Percentiles rank a stretch among this genome's conserved stretches.
These are phyloP conservation scores for Candida hungchunana DNA, from an alignment of 805 yeast species.

Conservation along the genomic window DNA sequence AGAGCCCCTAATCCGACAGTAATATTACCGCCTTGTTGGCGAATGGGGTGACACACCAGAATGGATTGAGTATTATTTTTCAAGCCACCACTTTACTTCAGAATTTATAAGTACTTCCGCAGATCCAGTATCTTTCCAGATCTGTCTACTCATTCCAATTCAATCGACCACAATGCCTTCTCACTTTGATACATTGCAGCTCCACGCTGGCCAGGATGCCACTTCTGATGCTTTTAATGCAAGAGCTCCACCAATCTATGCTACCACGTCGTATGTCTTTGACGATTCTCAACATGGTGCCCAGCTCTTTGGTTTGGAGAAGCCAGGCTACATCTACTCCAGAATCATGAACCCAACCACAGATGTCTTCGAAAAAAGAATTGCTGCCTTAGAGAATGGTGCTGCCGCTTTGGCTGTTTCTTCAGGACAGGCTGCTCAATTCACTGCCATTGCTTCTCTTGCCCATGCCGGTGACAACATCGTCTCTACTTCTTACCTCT, in stretches of 20 bases:
- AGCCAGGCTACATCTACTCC: slow-evolving; percentile 82
- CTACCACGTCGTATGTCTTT: slow-evolving; percentile 86
- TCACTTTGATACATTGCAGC: slow-evolving; percentile 85
- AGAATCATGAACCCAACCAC: slow-evolving; percentile 91
- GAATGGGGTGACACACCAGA: too few relatives aligned
- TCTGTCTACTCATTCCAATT: too few relatives aligned
- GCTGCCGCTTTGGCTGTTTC: slow-evolving; percentile 84
- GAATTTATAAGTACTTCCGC: too few relatives aligned
- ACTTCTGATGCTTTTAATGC: too few relatives aligned
- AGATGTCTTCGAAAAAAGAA: slow-evolving; percentile 85
- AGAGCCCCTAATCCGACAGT: neutral
- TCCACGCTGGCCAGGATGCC: slow-evolving; percentile 88
- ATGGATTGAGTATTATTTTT: too few relatives aligned
- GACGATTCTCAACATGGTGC: slow-evolving; percentile 90
- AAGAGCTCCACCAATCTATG: slow-evolving; percentile 91
- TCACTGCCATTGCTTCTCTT: slow-evolving; percentile 74
- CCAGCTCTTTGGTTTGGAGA: slow-evolving; percentile 78
- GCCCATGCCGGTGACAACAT: slow-evolving; percentile 90
- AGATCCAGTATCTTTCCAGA: too few relatives aligned
- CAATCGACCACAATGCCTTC: slow-evolving; percentile 31
- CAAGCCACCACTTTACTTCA: too few relatives aligned
- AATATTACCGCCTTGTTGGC: too few relatives aligned
- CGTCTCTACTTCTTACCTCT: slow-evolving; percentile 77
- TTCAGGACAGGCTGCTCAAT: slow-evolving; percentile 97
- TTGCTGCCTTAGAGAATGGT: slow-evolving; percentile 92